Percentiles rank a stretch among this genome's conserved stretches.
phyloP scores from a whole-genome alignment of 768 basidiomycete species.

The Auriculariales sp. region DNA sequence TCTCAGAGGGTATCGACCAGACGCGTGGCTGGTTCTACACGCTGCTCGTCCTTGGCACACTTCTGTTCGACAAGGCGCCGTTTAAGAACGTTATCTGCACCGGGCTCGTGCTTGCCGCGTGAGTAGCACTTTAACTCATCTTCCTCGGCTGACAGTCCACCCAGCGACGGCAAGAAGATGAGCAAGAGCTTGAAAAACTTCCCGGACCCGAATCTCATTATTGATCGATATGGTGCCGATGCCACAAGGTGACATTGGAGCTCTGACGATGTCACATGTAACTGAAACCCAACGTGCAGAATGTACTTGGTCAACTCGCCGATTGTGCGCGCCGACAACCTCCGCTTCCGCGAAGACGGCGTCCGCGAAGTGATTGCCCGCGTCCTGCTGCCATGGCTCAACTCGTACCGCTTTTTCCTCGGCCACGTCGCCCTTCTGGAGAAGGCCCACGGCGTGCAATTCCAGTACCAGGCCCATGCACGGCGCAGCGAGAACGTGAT shows the following conservation, averaged over 20 bases:
- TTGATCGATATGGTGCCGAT: conserved; percentile 88
- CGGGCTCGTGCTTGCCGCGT: conserved; percentile 91
- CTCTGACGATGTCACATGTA: neutral
- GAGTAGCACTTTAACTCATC: conserved; percentile 17
- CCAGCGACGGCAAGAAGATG: conserved; percentile 97
- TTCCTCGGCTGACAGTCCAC: neutral
- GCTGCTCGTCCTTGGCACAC: conserved; percentile 86
- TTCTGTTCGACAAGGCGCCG: conserved; percentile 83
- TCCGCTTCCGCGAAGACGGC: conserved; percentile 95
- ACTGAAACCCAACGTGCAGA: conserved; percentile 23
- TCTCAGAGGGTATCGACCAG: conserved; percentile 97
- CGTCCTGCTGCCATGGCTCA: conserved; percentile 96
- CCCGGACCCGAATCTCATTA: conserved; percentile 85
- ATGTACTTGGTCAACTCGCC: conserved; percentile 99
- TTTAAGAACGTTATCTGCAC: conserved; percentile 98
- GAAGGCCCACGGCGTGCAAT: conserved; percentile 62
- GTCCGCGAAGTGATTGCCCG: conserved; percentile 92
- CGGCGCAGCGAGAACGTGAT: conserved; percentile 82
- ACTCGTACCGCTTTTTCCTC: conserved; percentile 97
- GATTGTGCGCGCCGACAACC: conserved; percentile 92
- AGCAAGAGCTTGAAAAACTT: conserved; percentile 95
- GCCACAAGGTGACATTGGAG: conserved; percentile 54
- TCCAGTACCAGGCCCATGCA: conserved; percentile 79
- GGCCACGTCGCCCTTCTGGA: conserved; percentile 83
- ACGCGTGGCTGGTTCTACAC: conserved; percentile 99